Evolutionary conservation across 2,329 filamentous ascomycete genomes (phyloP).

Genomic region (Helotiales sp.): DNA sequence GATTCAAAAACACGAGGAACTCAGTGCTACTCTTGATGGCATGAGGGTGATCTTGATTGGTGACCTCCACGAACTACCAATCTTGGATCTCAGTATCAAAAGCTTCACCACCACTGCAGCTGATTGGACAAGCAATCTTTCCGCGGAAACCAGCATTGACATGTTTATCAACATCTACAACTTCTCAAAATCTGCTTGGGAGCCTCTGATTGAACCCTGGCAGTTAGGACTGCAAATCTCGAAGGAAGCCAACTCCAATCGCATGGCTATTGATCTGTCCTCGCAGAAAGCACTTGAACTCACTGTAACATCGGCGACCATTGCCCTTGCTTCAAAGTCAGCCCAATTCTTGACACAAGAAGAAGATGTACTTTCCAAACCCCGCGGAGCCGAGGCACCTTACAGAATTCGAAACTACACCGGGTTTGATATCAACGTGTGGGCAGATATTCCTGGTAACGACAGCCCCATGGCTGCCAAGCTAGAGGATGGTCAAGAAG

Average conservation of each 20-base stretch:
- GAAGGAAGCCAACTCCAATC: conserved; percentile 74
- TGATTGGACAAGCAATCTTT: conserved; percentile 90
- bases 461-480: conserved; percentile 76
- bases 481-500: conserved; percentile 86
- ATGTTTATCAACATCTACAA: conserved; percentile 98
- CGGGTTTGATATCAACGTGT: conserved; percentile 85
- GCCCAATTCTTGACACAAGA: conserved; percentile 87
- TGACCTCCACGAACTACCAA: conserved; percentile 91
- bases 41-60: conserved; percentile 93
- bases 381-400: conserved; percentile 86
- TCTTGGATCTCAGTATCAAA: conserved; percentile 92
- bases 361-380: conserved; percentile 91
- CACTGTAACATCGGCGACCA: conserved; percentile 90
- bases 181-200: conserved; percentile 98
- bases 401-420: conserved; percentile 96
- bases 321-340: conserved; percentile 90
- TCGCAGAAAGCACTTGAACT: conserved; percentile 92
- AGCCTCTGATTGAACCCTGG: conserved; percentile 96
- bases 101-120: conserved; percentile 82
- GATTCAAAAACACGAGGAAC: conserved; percentile 68
- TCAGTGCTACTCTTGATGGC: conserved; percentile 85
- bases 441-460: conserved; percentile 71
- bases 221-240: conserved; percentile 89
- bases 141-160: conserved; percentile 87
- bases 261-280: conserved; percentile 81